Evolutionary conservation across 1,284 basidiomycete species (phyloP), one percentile per base, ranked within the genome.

Genomic region (Boletus albobrunnescens): DNA sequence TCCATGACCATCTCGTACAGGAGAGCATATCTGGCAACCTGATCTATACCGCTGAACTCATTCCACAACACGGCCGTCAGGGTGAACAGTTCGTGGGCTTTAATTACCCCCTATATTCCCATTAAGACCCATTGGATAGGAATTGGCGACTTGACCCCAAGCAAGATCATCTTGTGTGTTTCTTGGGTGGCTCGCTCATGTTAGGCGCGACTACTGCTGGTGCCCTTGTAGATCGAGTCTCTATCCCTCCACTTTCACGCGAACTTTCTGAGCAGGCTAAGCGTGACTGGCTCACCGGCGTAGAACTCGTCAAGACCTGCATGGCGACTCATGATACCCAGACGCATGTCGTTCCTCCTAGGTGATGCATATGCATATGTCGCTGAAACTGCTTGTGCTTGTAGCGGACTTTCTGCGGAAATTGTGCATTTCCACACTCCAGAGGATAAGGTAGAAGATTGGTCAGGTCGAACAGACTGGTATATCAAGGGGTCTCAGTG

Each of bases 141-240:
- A 67, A 71, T 43, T 92, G 87, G 88, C 74, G 75, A 20, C 71
- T 88, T 13, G 72, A 77, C 2, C 87, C 88, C 13, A 95, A 96
- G 67, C 94, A 98, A 71, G 94, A 98, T 65, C 94, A 97, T 66
- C 79, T 98, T 17, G 94, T 92, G 1, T 97, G 94, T 69, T 98
- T 97, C 81, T 71, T 97, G 37, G 93, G 87, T 28, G 94, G 93
- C 6, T 88, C 89, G 2, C 79, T 97, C 56, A 85, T 97, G 76
- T 79, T 97, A 6, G 93, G 94, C 17, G 87, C 93, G 12, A 87
- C 87, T 2, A 84, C 82, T 26, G 77, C 83, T 1, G 79, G 81
- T 10, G 72, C 81, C 0, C 51, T 74, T 27, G 60, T 63, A 3
- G 61, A 71, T 2, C 66, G 64, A 2, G 76, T 84, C 4, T 81